Percentiles rank a stretch among this genome's conserved stretches.
phyloP scores from a whole-genome alignment of 768 basidiomycete species.

The Exsudoporus frostii region DNA sequence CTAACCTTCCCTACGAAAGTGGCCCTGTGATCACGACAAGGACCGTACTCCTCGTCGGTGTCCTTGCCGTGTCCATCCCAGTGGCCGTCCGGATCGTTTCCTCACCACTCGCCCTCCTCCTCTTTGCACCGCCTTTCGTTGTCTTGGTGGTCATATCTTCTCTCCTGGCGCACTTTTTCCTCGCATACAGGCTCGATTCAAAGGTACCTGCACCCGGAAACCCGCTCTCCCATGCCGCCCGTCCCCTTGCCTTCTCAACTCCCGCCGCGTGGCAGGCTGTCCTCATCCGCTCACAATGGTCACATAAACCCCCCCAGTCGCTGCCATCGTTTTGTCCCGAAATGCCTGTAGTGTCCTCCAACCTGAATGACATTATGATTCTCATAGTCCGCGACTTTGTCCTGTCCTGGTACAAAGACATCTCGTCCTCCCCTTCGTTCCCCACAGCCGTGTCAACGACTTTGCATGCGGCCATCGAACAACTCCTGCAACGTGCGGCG shows the following conservation, averaged over 20 bases:
- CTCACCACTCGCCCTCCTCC: constrained; percentile 61
- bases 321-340: constrained; percentile 64
- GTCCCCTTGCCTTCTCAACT: constrained; percentile 82
- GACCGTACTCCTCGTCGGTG: constrained; percentile 53
- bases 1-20: constrained; percentile 25
- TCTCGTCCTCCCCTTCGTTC: constrained; percentile 87
- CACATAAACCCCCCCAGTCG: constrained; percentile 64
- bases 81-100: constrained; percentile 53
- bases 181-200: constrained; percentile 59
- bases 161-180: constrained; percentile 50
- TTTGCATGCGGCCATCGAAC: constrained; percentile 62
- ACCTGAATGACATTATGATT: constrained; percentile 76
- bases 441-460: constrained; percentile 78
- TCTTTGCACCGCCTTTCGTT: constrained; percentile 61
- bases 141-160: constrained; percentile 47
- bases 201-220: constrained; percentile 32
- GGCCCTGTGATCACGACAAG: constrained; percentile 43
- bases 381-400: constrained; percentile 87
- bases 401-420: constrained; percentile 79
- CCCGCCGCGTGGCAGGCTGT: constrained; percentile 95
- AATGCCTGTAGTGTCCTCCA: constrained; percentile 62
- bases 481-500: constrained; percentile 53
- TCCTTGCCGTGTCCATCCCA: constrained; percentile 58
- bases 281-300: constrained; percentile 87
- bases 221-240: constrained; percentile 54